phyloP scores from a whole-genome alignment of 2,329 filamentous ascomycete species.

The Epichloe baconii region DNA sequence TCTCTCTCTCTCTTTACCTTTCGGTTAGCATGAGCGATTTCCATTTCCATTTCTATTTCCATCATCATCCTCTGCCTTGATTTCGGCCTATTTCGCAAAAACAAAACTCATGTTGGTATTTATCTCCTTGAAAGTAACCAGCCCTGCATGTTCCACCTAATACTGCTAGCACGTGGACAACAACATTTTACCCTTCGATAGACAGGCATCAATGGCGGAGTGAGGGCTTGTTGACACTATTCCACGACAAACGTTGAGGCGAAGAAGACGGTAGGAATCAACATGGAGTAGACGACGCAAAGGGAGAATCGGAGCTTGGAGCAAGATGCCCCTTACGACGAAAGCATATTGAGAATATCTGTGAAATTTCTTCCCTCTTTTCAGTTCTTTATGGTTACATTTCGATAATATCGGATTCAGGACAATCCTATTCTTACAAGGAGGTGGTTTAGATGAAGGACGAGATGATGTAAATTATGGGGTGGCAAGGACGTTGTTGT shows the following conservation, averaged over 20 bases:
- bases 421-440: not conserved
- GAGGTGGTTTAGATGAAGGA: not conserved
- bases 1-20: too few relatives aligned
- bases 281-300: not conserved
- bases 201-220: not conserved
- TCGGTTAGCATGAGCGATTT: too few relatives aligned
- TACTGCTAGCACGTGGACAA: too few relatives aligned
- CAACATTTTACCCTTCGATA: too few relatives aligned
- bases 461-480: not conserved
- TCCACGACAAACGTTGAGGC: not conserved
- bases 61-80: too few relatives aligned
- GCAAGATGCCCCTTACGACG: not conserved
- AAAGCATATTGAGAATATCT: not conserved
- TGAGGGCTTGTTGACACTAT: not conserved
- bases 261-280: not conserved
- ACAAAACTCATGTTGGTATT: too few relatives aligned
- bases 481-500: not conserved
- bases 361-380: not conserved
- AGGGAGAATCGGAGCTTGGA: not conserved
- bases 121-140: too few relatives aligned
- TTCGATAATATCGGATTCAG: not conserved
- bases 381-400: not conserved
- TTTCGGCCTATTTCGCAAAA: too few relatives aligned
- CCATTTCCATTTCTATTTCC: too few relatives aligned
- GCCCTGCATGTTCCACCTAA: too few relatives aligned